phyloP scores from a whole-genome alignment of 2,329 filamentous ascomycete species.

The Fusarium sp. region DNA sequence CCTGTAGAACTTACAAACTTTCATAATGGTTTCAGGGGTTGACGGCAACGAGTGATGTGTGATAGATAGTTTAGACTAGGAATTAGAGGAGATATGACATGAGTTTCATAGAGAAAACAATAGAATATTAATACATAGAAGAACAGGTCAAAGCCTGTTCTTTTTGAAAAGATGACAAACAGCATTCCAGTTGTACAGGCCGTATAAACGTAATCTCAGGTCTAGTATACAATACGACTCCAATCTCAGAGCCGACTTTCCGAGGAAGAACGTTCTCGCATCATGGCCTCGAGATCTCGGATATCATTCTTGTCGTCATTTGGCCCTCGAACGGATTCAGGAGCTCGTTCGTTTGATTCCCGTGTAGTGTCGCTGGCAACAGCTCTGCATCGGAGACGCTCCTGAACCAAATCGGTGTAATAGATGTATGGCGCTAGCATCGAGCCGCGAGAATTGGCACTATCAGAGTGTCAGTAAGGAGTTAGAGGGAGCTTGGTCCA shows the following conservation, averaged over 20 bases:
- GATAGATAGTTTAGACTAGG: background rate
- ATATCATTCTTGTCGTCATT: background rate
- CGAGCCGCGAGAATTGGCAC: background rate
- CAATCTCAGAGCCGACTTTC: background rate
- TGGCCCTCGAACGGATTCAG: background rate
- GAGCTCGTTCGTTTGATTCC: background rate
- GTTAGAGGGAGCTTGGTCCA: rapidly evolving
- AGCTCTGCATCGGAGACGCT: background rate
- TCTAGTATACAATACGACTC: background rate
- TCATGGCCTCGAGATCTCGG: background rate
- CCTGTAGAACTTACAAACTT: background rate
- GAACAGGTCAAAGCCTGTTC: rapidly evolving
- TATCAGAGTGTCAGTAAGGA: background rate
- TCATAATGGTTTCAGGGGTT: background rate
- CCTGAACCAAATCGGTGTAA: slow-evolving; percentile 7
- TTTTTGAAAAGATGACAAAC: rapidly evolving
- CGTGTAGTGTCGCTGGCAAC: background rate
- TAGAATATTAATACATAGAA: background rate
- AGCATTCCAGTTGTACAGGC: background rate
- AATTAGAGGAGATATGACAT: background rate
- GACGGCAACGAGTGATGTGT: background rate
- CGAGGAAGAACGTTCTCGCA: background rate
- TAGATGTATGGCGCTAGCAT: slow-evolving; percentile 23
- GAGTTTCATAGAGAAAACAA: background rate
- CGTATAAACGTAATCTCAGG: background rate